Evolutionary conservation across 768 basidiomycete genomes (phyloP), one percentile per base, ranked within the genome.

Genomic region (Candolleomyces efflorescens): DNA sequence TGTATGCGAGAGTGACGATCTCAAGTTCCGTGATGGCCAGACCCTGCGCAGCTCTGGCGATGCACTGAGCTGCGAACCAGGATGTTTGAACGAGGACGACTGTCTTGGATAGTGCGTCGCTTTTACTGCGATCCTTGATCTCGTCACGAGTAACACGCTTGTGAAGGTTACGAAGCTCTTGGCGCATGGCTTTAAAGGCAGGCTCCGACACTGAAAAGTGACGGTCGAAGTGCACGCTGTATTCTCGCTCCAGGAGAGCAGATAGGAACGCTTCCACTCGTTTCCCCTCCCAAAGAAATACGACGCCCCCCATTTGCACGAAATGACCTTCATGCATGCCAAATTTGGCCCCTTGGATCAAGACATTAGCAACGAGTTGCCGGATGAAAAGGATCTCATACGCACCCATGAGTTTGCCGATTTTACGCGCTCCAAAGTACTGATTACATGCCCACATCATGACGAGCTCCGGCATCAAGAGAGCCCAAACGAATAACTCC

Each of bases 291-390:
- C n/a, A n/a, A n/a, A n/a, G n/a, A n/a, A n/a, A n/a, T n/a, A n/a
- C n/a, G 54, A 71, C 69, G 1, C 70, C 71, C 9, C 70, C 68
- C 70, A 70, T 73, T n/a, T 51, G 54, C 3, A 63, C 56, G 48
- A 70, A 71, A 44, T 63, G 68, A 3, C 62, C 68, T 48, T 70
- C 68, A 1, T 61, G 47, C 38, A 54, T 53, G 10, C 17, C 36
- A 22, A 18, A 7, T 13, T n/a, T 27, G 38, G 12, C 45, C 13
- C 13, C 23, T 23, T 1, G 32, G 32, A 15, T 50, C 39, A 37
- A 24, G 45, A 13, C 51, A n/a, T 4, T 39, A 49, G 15, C 36
- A 44, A 20, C n/a, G 26, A 20, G 38, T 24, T 2, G 32, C 1
- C 3, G 15, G 13, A 12, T 38, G 17, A 20, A 26, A 46, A 23